Evolutionary conservation across 2,329 filamentous ascomycete genomes (phyloP).

Genomic region (Aschersonia sp.): DNA sequence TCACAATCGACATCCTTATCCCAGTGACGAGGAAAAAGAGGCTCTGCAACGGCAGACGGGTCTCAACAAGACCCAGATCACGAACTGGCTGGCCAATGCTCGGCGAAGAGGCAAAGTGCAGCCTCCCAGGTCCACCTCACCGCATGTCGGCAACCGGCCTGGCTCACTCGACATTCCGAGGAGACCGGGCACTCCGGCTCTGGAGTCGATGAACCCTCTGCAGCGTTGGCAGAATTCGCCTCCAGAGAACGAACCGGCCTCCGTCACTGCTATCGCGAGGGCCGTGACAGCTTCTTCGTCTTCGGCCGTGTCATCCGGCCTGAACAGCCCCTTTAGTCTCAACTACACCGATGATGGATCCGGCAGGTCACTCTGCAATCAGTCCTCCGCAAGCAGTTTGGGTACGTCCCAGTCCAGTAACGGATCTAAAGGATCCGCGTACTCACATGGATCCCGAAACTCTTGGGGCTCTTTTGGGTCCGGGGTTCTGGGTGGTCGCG

Average conservation of each 20-base stretch:
- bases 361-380: constrained; percentile 39
- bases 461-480: constrained; percentile 38
- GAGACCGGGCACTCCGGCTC: constrained; percentile 37
- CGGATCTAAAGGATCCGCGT: constrained; percentile 42
- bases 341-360: constrained; percentile 48
- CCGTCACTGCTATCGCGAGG: constrained; percentile 41
- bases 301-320: constrained; percentile 35
- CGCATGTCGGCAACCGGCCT: constrained; percentile 45
- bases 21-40: constrained; percentile 76
- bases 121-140: constrained; percentile 52
- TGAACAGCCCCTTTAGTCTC: constrained; percentile 41
- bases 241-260: constrained; percentile 44
- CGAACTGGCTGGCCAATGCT: constrained; percentile 86
- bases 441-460: constrained; percentile 41
- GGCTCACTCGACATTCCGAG: constrained; percentile 61
- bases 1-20: constrained; percentile 73
- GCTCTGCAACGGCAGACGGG: constrained; percentile 65
- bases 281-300: constrained; percentile 40
- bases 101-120: constrained; percentile 68
- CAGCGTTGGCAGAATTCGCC: constrained; percentile 46
- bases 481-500: constrained; percentile 24
- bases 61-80: constrained; percentile 69
- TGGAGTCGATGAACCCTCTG: constrained; percentile 39
- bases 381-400: constrained; percentile 44
- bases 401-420: constrained; percentile 46